These are phyloP conservation scores for Eragrostis tef DNA, from an alignment of 202 grass and related monocot genomes.

Conservation along the genomic window DNA sequence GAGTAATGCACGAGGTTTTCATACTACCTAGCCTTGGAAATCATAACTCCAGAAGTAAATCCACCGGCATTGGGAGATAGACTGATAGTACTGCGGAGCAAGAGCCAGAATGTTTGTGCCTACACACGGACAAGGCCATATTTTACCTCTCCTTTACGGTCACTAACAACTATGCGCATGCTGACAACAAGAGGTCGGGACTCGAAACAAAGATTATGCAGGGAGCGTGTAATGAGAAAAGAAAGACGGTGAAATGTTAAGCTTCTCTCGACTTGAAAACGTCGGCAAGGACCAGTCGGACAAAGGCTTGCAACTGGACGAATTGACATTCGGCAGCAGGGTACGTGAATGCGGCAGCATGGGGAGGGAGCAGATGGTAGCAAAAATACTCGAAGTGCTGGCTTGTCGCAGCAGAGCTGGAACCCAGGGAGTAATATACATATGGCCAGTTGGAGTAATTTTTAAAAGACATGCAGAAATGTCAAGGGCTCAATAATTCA, in stretches of 20 bases:
- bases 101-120: conserved; percentile 24
- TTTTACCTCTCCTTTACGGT: neutral
- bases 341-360: conserved; percentile 10
- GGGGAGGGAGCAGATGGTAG: conserved; percentile 15
- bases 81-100: neutral
- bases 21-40: neutral
- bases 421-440: neutral
- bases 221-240: neutral
- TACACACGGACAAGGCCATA: neutral
- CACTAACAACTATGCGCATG: conserved; percentile 34
- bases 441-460: neutral
- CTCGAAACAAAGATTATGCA: neutral
- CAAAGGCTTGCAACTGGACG: conserved; percentile 7
- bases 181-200: conserved; percentile 8
- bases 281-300: neutral
- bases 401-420: conserved; percentile 16
- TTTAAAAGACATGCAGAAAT: neutral
- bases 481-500: neutral
- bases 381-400: neutral
- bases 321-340: neutral
- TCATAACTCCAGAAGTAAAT: neutral
- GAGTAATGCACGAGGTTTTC: neutral
- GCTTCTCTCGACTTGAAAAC: neutral
- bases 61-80: neutral
- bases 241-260: neutral